These are phyloP conservation scores for Chalara sp. DNA, from an alignment of 2,329 filamentous ascomycete species.

Conservation along the genomic window DNA sequence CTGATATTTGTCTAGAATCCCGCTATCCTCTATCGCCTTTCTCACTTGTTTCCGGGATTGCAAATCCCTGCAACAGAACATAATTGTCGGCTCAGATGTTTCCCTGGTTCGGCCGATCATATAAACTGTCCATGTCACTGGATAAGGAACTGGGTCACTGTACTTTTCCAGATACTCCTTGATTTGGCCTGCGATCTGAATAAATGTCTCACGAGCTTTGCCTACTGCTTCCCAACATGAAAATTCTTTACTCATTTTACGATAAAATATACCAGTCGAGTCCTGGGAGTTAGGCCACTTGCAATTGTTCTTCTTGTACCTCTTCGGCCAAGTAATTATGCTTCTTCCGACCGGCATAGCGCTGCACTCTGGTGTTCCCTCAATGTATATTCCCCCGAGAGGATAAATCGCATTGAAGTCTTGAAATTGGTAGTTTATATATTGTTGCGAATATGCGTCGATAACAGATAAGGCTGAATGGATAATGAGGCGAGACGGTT, in stretches of 20 bases:
- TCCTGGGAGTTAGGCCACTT: constrained; percentile 2
- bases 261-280: constrained; percentile 1
- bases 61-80: constrained; percentile 5
- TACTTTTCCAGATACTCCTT: constrained; percentile 9
- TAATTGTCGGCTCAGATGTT: constrained; percentile 5
- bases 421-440: background rate
- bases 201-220: constrained; percentile 2
- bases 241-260: background rate
- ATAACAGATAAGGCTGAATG: too few relatives aligned
- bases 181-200: constrained; percentile 6
- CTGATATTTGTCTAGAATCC: constrained; percentile 6
- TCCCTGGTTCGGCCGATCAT: constrained; percentile 6
- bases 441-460: too few relatives aligned
- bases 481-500: too few relatives aligned
- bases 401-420: background rate
- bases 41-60: background rate
- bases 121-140: constrained; percentile 8
- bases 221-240: constrained; percentile 10
- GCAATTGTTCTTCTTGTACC: background rate
- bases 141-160: constrained; percentile 4
- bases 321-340: background rate
- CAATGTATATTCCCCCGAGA: too few relatives aligned
- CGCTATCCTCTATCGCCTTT: constrained; percentile 6
- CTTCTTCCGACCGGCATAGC: background rate
- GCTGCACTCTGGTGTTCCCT: background rate